Evolutionary conservation across 257 asterid species (phyloP), one percentile per base, ranked within the genome.

Genomic region (Buddleja alternifolia): DNA sequence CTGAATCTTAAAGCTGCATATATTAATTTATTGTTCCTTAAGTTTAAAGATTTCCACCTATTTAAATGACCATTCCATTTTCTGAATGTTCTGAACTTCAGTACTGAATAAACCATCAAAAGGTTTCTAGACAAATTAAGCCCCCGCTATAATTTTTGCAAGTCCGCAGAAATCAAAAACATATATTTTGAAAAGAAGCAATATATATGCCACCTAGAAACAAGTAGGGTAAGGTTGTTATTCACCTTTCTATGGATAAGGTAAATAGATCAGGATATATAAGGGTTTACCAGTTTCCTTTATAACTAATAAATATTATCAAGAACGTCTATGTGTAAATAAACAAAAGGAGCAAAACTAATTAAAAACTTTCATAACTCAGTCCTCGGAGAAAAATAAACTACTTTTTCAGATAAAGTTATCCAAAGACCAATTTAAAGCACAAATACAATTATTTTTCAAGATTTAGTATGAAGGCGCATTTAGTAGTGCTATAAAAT

Each of bases 341-440:
- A 52, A 21, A 34, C 19, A 51, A 50, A 69, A 56, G 17, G 15
- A 42, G 48, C 46, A 70, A 24, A 15, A 15, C 9, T 16, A 50
- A 10, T 10, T 23, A 50, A 52, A 29, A 19, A 21, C 15, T 11
- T 64, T 3, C 60, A 63, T 21, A 59, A 42, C 61, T 32, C 52
- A 11, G 39, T 52, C 69, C 69, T 65, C 17, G 42, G 64, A 40
- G 34, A 40, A 53, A 10, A 37, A 61, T 21, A 40, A 60, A 55
- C 60, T 10, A 39, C 25, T 68, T 25, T 9, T 41, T 71, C n/a
- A 61, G 11, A 48, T 53, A 56, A 66, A 45, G 70, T 52, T 21
- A 36, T 51, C 54, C 52, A 39, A 41, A 66, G 48, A 50, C 51
- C 61, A 47, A n/a, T 53, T 59, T 29, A 48, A 62, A 25, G 67